phyloP scores from a whole-genome alignment of 371 early-diverging fungal species.

The Phascolomyces articulosus region DNA sequence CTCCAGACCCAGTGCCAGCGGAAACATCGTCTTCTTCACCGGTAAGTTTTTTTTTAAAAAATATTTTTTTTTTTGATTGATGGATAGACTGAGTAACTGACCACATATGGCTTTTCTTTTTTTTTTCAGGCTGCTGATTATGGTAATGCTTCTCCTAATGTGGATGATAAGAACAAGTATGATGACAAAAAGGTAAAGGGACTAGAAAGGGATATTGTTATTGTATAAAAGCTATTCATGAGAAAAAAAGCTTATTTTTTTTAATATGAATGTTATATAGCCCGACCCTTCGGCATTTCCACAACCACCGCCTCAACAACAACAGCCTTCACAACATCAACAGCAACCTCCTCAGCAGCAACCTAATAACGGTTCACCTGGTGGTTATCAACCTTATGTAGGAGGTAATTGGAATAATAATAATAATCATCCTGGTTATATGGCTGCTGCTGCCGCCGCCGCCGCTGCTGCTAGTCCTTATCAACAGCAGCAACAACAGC shows the following conservation, averaged over 20 bases:
- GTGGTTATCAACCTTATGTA: conserved; percentile 8
- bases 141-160: conserved; percentile 12
- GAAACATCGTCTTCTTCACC: conserved; percentile 16
- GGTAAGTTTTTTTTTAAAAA: conserved; percentile 11
- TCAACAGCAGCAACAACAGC: conserved; percentile 17
- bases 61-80: not conserved
- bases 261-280: not conserved
- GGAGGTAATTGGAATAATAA: conserved; percentile 11
- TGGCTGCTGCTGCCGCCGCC: conserved; percentile 12
- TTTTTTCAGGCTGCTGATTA: not conserved
- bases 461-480: conserved; percentile 3
- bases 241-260: conserved; percentile 3
- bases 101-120: too few relatives aligned
- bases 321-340: conserved; percentile 8
- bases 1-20: conserved; percentile 63
- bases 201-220: not conserved
- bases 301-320: conserved; percentile 8
- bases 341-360: conserved; percentile 12
- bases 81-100: too few relatives aligned
- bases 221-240: not conserved
- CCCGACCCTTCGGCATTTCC: conserved; percentile 5
- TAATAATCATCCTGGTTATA: conserved; percentile 10
- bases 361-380: not conserved
- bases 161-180: conserved; percentile 14
- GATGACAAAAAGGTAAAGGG: conserved; percentile 30